Conservation (phyloP, 306 rosid species). For the Corylus heterophylla region DNA sequence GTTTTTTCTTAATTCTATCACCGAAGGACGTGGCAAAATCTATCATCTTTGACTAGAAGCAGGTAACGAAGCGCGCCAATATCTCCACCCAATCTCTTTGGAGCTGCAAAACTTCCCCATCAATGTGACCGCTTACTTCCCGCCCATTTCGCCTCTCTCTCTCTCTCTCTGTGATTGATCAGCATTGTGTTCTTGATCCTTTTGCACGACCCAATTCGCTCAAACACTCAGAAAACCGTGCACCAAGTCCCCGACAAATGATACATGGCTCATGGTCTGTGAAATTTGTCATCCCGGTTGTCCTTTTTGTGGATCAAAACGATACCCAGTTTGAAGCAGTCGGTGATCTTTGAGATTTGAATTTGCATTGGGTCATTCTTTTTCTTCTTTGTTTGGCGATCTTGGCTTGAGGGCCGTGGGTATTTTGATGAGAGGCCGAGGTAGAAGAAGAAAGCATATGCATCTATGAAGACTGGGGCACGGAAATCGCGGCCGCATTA, state of each 20-base stretch:
- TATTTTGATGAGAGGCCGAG: slow-evolving; percentile 78
- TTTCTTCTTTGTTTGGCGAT: neutral
- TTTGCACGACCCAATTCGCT: slow-evolving; percentile 26
- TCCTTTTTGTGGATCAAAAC: slow-evolving; percentile 8
- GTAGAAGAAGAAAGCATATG: slow-evolving; percentile 52
- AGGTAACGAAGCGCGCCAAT: slow-evolving; percentile 62
- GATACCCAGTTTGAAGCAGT: slow-evolving; percentile 14
- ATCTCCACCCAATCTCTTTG: slow-evolving; percentile 40
- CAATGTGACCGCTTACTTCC: slow-evolving; percentile 52
- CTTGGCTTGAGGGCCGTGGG: slow-evolving; percentile 24
- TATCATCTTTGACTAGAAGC: slow-evolving; percentile 13
- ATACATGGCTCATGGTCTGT: neutral
- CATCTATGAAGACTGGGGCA: slow-evolving; percentile 69
- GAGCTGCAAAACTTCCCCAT: slow-evolving; percentile 39
- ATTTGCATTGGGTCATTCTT: neutral
- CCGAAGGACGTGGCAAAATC: neutral
- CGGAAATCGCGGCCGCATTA: slow-evolving; percentile 41
- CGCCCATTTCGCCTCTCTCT: slow-evolving; percentile 55
- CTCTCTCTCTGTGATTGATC: slow-evolving; percentile 18
- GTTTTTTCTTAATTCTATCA: neutral
- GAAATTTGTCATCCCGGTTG: slow-evolving; percentile 25
- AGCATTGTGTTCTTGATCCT: slow-evolving; percentile 12
- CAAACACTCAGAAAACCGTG: slow-evolving; percentile 9
- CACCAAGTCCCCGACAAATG: neutral
- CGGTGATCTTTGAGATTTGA: neutral